Conservation (phyloP, 2,329 filamentous ascomycete genomes). For the Colletotrichum salicis region DNA sequence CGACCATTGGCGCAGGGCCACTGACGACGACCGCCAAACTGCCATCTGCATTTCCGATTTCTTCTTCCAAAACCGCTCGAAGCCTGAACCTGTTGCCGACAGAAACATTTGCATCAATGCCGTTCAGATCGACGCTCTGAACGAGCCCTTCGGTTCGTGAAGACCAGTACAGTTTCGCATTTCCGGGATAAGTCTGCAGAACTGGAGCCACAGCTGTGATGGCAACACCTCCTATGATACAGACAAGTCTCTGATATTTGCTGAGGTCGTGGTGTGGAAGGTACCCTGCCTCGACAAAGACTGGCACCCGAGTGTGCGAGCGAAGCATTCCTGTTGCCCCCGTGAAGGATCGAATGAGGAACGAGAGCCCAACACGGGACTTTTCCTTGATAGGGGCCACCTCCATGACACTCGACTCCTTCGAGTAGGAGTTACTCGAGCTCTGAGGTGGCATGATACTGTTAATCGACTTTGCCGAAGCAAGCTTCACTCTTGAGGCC, state of each 20-base stretch:
- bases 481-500: not conserved
- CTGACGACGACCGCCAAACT: not conserved
- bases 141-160: not conserved
- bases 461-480: not conserved
- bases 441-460: too few relatives aligned
- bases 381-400: not conserved
- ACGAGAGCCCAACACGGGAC: not conserved
- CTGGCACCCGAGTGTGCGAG: not conserved
- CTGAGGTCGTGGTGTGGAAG: not conserved
- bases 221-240: conserved; percentile 7
- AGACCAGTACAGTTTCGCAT: not conserved
- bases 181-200: not conserved
- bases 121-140: not conserved
- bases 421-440: not conserved
- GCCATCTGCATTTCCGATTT: not conserved
- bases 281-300: conserved; percentile 9
- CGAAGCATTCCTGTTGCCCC: conserved; percentile 1
- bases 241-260: not conserved
- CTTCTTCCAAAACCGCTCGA: not conserved
- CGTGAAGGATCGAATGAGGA: not conserved
- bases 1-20: not conserved
- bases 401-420: not conserved
- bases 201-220: conserved; percentile 1
- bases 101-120: not conserved
- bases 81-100: not conserved